These are phyloP conservation scores for Fraxinus xanthoxyloides DNA, from an alignment of 305 asterid genomes.

Conservation along the genomic window DNA sequence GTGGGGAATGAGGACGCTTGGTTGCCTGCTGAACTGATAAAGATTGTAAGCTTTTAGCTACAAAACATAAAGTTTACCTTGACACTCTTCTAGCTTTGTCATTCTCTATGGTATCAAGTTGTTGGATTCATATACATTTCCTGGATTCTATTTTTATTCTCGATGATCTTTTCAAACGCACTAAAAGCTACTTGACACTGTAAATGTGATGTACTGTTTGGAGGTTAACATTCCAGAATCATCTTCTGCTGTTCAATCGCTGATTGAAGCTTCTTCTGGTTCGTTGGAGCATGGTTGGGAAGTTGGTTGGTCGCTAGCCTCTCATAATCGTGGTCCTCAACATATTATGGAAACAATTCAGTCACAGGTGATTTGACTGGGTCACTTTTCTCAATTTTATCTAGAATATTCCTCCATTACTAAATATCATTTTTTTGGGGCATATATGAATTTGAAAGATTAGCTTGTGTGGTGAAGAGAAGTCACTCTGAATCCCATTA, in stretches of 20 bases:
- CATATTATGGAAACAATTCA: constrained; percentile 40
- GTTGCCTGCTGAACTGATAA: constrained; percentile 69
- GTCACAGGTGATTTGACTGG: constrained; percentile 45
- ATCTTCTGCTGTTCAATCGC: constrained; percentile 76
- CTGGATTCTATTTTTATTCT: constrained; percentile 1
- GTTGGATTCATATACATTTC: neutral
- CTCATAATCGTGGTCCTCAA: constrained; percentile 62
- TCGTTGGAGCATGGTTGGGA: constrained; percentile 85
- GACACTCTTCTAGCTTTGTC: constrained; percentile 7
- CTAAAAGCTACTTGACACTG: neutral
- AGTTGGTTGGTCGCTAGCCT: constrained; percentile 97
- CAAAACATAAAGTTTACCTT: constrained; percentile 6
- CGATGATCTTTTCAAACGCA: neutral
- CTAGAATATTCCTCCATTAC: neutral
- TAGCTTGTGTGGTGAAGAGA: neutral
- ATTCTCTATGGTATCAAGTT: neutral
- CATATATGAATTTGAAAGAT: neutral
- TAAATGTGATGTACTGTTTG: constrained; percentile 22
- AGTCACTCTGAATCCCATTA: constrained; percentile 1
- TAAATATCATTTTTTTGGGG: neutral
- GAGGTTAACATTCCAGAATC: constrained; percentile 76
- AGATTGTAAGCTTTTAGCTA: constrained; percentile 45
- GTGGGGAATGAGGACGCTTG: constrained; percentile 39
- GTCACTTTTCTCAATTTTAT: constrained; percentile 6
- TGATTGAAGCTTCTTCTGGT: constrained; percentile 82